Evolutionary conservation across 257 asterid genomes (phyloP), one percentile per base, ranked within the genome.

Genomic region (Thymus quinquecostatus): DNA sequence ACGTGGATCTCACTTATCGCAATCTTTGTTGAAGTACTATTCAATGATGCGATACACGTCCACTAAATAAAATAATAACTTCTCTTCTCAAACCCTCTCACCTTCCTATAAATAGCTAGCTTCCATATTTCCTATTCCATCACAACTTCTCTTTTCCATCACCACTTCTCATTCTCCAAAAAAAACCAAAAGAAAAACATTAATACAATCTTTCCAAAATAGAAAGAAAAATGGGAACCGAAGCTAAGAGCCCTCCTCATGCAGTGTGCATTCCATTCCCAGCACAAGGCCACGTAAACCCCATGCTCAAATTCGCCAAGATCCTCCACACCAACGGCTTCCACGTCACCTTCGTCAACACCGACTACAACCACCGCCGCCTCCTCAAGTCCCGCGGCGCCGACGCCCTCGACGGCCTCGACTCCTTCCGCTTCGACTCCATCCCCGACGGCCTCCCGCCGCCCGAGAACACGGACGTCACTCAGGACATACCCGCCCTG

Each of bases 371-470:
- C 77, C 85, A 83, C 71, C 68, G 65, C 3, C 86, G 89, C 33
- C 75, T 86, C 8, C 74, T 86, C 10, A 68, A 48, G n/a, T 73
- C 86, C 14, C 75, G 78, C 13, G 89, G 86, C 4, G 64, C 54
- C 7, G 59, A 70, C 1, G 45, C 86, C n/a, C 49, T 85, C 1
- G 21, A 67, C 11, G 82, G 88, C 4, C 33, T 80, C 2, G 75
- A 83, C 0, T 73, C 78, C 0, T 86, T 89, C 65, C 72, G 54
- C 28, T 85, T 86, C 41, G 76, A 77, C 28, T 47, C 89, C 0
- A 83, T 86, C 2, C 89, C 96, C 4, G 92, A 89, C 32, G 96
- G 91, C 6, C 83, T 89, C 4, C 84, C 89, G 2, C 81, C 79
- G 1, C 69, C 86, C 0, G 84, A 81, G 4, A 72, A 7, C 10